Percentiles rank a stretch among this genome's conserved stretches.
phyloP scores from a whole-genome alignment of 495 filamentous ascomycete genomes.

The Daldinia caldariorum region DNA sequence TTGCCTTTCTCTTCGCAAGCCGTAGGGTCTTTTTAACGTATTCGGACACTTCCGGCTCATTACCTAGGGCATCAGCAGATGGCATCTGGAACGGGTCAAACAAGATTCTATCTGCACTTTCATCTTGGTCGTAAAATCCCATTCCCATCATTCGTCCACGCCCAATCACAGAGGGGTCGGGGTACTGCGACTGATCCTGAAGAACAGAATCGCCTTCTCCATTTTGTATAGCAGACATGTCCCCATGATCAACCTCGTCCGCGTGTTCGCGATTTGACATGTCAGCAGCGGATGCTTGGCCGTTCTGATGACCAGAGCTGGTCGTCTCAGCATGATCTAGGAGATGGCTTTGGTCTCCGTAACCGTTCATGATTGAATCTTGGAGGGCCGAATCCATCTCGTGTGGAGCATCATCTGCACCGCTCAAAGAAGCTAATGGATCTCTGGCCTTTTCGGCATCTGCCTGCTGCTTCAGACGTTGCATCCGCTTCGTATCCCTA shows the following conservation, averaged over 20 bases:
- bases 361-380: slow-evolving; percentile 48
- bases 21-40: slow-evolving; percentile 60
- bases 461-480: slow-evolving; percentile 60
- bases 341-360: slow-evolving; percentile 49
- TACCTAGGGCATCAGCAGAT: slow-evolving; percentile 51
- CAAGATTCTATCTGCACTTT: slow-evolving; percentile 59
- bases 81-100: slow-evolving; percentile 61
- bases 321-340: slow-evolving; percentile 16
- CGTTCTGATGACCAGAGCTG: slow-evolving; percentile 16
- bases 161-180: slow-evolving; percentile 56
- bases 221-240: slow-evolving; percentile 45
- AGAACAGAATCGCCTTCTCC: slow-evolving; percentile 41
- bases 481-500: slow-evolving; percentile 61
- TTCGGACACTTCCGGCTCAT: slow-evolving; percentile 57
- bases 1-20: slow-evolving; percentile 56
- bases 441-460: slow-evolving; percentile 63
- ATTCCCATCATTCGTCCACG: slow-evolving; percentile 62
- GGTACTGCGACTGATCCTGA: slow-evolving; percentile 55
- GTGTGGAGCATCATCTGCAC: slow-evolving; percentile 46
- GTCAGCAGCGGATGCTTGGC: slow-evolving; percentile 7
- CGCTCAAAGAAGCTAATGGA: slow-evolving; percentile 38
- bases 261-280: slow-evolving; percentile 16
- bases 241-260: slow-evolving; percentile 39
- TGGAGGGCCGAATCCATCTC: slow-evolving; percentile 50
- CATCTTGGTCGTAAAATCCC: slow-evolving; percentile 65